Conservation (phyloP, 495 filamentous ascomycete genomes). For the Opeltia flavorubescens region DNA sequence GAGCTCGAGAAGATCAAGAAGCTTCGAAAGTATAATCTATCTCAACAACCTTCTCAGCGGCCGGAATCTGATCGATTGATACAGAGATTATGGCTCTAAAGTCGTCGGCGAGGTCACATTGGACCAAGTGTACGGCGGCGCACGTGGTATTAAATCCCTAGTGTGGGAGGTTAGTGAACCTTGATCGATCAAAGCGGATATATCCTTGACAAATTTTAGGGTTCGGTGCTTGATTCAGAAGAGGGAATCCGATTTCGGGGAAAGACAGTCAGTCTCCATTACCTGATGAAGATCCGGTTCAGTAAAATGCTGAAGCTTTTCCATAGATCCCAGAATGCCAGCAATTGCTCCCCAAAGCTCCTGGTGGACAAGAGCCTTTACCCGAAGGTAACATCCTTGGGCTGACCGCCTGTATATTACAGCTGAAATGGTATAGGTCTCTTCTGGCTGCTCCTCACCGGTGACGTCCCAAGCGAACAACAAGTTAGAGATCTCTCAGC, state of each 20-base stretch:
- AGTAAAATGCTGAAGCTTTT: constrained; percentile 15
- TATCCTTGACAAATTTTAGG: constrained; percentile 26
- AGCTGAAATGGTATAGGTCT: constrained; percentile 46
- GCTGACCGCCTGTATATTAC: background rate
- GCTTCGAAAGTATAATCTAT: constrained; percentile 64
- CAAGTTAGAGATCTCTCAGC: constrained; percentile 95
- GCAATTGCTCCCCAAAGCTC: constrained; percentile 88
- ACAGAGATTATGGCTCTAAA: constrained; percentile 82
- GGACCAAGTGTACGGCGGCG: constrained; percentile 98
- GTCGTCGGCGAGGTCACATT: constrained; percentile 95
- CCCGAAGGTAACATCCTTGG: constrained; percentile 56
- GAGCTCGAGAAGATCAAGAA: constrained; percentile 99
- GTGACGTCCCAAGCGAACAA: constrained; percentile 91
- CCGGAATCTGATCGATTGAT: background rate
- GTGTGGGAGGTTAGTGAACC: constrained; percentile 71
- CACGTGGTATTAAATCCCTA: constrained; percentile 93
- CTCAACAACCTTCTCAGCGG: background rate
- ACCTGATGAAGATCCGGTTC: background rate
- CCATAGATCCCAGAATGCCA: constrained; percentile 92
- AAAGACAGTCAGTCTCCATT: constrained; percentile 54
- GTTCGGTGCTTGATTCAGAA: constrained; percentile 93
- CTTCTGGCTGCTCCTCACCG: constrained; percentile 98
- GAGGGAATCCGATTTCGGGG: constrained; percentile 99
- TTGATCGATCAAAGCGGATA: background rate
- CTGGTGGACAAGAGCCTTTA: constrained; percentile 87